phyloP scores from a whole-genome alignment of 768 basidiomycete genomes.

The Boletus rubescentipes region DNA sequence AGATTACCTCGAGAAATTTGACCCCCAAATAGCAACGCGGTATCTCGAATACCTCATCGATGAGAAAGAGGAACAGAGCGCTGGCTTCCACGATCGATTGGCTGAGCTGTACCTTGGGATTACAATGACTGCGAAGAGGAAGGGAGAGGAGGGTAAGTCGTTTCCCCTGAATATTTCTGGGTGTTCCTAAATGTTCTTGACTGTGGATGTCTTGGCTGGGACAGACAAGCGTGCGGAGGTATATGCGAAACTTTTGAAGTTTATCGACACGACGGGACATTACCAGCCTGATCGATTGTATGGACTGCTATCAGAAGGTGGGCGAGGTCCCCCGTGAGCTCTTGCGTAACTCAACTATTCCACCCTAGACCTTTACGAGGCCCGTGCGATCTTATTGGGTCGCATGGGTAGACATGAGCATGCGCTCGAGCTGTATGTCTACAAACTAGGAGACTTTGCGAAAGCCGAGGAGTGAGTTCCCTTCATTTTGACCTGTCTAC shows the following conservation, averaged over 20 bases:
- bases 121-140: slow-evolving; percentile 57
- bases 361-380: slow-evolving; percentile 77
- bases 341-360: neutral
- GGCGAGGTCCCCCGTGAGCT: slow-evolving; percentile 9
- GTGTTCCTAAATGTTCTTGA: neutral
- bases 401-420: slow-evolving; percentile 88
- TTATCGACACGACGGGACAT: slow-evolving; percentile 66
- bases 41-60: slow-evolving; percentile 87
- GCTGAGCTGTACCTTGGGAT: slow-evolving; percentile 82
- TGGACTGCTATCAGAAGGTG: slow-evolving; percentile 81
- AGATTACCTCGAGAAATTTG: slow-evolving; percentile 72
- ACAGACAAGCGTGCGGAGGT: slow-evolving; percentile 49
- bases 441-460: slow-evolving; percentile 74
- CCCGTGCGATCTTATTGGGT: slow-evolving; percentile 88
- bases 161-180: neutral
- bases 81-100: slow-evolving; percentile 83
- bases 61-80: slow-evolving; percentile 64
- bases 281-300: slow-evolving; percentile 82
- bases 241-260: slow-evolving; percentile 72
- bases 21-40: slow-evolving; percentile 64
- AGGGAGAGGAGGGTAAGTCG: slow-evolving; percentile 54
- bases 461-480: slow-evolving; percentile 87
- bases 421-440: slow-evolving; percentile 93
- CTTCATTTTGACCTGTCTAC: neutral
- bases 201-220: neutral